Conservation (phyloP, 352 stramenopile genomes). For the Phytophthora idaei region DNA sequence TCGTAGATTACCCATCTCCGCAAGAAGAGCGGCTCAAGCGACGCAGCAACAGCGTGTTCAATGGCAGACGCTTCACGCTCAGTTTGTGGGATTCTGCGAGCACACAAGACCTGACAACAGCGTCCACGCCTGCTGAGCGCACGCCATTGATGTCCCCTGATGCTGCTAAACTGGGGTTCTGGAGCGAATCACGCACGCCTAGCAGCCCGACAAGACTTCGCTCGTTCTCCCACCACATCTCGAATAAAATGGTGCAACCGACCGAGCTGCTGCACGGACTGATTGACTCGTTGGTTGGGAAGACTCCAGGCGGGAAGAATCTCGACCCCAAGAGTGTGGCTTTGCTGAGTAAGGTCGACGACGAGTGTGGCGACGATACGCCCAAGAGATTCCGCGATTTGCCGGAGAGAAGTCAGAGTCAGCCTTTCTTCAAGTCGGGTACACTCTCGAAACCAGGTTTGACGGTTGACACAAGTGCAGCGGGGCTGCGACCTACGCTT, state of each 20-base stretch:
- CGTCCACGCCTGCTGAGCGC: conserved; percentile 39
- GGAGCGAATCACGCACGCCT: conserved; percentile 72
- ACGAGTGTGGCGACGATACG: conserved; percentile 27
- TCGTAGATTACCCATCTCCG: conserved; percentile 69
- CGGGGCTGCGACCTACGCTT: conserved; percentile 17
- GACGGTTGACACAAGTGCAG: conserved; percentile 52
- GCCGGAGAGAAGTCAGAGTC: conserved; percentile 47
- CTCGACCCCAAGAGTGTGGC: conserved; percentile 41
- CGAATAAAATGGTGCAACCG: conserved; percentile 68
- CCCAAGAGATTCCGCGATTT: conserved; percentile 28
- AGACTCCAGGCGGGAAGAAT: conserved; percentile 50
- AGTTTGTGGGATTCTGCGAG: conserved; percentile 65
- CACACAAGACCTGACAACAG: conserved; percentile 37
- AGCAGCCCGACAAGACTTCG: conserved; percentile 63
- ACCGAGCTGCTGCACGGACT: conserved; percentile 71
- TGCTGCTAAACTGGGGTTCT: conserved; percentile 74
- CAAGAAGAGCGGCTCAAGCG: conserved; percentile 40
- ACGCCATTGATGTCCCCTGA: conserved; percentile 60
- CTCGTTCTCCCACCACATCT: conserved; percentile 78
- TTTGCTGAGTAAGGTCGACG: conserved; percentile 31
- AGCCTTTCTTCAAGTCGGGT: conserved; percentile 40
- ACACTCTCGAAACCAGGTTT: conserved; percentile 41
- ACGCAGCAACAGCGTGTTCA: conserved; percentile 60
- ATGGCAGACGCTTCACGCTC: conserved; percentile 61
- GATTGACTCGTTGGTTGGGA: conserved; percentile 73